Percentiles rank a stretch among this genome's conserved stretches.
Conservation (phyloP, 129 eudicot genomes). For the Kitagawia praeruptora region DNA sequence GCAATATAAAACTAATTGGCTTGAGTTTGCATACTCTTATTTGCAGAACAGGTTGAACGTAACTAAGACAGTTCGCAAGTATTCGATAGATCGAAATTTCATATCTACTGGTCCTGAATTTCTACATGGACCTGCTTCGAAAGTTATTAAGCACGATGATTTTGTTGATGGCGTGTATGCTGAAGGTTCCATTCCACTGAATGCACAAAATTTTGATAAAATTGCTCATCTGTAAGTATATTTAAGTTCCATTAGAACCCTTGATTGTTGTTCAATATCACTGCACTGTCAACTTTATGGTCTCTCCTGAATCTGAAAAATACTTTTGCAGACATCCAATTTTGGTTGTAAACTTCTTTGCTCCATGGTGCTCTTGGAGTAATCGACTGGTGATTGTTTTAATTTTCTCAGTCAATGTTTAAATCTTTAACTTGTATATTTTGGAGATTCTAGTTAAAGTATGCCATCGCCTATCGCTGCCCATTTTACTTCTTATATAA, state of each 20-base stretch:
- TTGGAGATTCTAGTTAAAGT: not conserved
- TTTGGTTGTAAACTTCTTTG: conserved; percentile 84
- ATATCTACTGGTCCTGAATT: conserved; percentile 73
- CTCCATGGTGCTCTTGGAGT: conserved; percentile 99
- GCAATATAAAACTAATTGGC: conserved; percentile 9
- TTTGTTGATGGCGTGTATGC: conserved; percentile 67
- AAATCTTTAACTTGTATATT: not conserved
- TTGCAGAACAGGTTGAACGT: conserved; percentile 94
- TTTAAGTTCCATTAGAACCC: conserved; percentile 1
- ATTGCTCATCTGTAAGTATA: conserved; percentile 68
- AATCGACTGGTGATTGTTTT: conserved; percentile 58
- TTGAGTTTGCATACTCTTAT: conserved; percentile 30
- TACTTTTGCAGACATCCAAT: conserved; percentile 57
- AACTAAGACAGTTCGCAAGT: conserved; percentile 86
- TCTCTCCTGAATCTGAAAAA: not conserved
- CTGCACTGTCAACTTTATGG: not conserved
- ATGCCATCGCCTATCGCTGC: not conserved
- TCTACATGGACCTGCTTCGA: conserved; percentile 48
- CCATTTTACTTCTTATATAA: not conserved
- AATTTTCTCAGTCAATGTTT: not conserved
- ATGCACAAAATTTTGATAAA: conserved; percentile 59
- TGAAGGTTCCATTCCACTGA: conserved; percentile 71
- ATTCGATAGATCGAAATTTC: conserved; percentile 63
- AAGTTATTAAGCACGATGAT: conserved; percentile 69
- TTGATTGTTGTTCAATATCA: conserved; percentile 1